A percentile compares a stretch with the other conserved stretches of the same genome.
These are phyloP conservation scores for Solanum infundibuliforme DNA, from an alignment of 257 asterid genomes.

Conservation along the genomic window DNA sequence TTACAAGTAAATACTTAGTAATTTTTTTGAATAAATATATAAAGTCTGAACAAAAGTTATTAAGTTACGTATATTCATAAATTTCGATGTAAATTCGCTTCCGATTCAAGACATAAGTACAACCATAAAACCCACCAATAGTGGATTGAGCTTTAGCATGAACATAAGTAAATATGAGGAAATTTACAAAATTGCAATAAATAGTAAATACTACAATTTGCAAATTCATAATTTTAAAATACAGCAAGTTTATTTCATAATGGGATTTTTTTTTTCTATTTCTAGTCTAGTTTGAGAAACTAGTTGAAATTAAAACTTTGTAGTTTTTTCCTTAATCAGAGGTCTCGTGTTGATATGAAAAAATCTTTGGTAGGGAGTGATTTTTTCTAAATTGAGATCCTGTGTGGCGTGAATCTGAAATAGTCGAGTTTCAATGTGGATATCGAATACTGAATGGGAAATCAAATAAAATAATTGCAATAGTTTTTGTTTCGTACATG, in stretches of 20 bases:
- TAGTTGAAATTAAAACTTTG: too few relatives aligned
- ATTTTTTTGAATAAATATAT: background rate
- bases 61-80: background rate
- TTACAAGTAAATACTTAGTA: background rate
- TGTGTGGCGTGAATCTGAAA: accelerated
- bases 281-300: too few relatives aligned
- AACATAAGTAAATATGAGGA: background rate
- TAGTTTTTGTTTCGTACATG: too few relatives aligned
- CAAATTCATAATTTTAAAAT: background rate
- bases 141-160: background rate
- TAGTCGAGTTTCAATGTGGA: too few relatives aligned
- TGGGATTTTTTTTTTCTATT: too few relatives aligned
- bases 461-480: too few relatives aligned
- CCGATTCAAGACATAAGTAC: background rate
- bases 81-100: background rate
- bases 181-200: background rate
- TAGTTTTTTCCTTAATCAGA: too few relatives aligned
- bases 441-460: too few relatives aligned
- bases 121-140: background rate
- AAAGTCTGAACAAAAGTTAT: background rate
- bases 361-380: too few relatives aligned
- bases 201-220: background rate
- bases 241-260: too few relatives aligned
- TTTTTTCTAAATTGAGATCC: accelerated
- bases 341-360: too few relatives aligned